phyloP scores from a whole-genome alignment of 208 protist species.

The Leptomonas pyrrhocoris region DNA sequence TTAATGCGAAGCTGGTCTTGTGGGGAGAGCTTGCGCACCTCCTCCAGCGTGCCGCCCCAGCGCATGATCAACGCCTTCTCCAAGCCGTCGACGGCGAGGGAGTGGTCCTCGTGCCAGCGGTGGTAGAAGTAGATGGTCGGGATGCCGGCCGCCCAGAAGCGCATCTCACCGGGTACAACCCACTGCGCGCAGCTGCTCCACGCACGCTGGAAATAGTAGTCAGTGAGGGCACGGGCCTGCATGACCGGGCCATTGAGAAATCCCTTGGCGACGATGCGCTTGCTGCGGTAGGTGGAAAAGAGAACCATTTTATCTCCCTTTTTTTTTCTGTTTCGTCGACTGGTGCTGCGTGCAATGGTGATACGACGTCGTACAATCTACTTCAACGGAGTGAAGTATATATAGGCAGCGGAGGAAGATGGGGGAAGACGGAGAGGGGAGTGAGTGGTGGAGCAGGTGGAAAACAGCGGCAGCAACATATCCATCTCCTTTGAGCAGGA shows the following conservation, averaged over 20 bases:
- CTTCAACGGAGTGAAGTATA: too few relatives aligned
- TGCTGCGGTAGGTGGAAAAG: conserved; percentile 84
- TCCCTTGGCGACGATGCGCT: conserved; percentile 58
- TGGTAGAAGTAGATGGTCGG: conserved; percentile 84
- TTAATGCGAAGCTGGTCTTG: conserved; percentile 87
- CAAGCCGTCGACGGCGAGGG: conserved; percentile 63
- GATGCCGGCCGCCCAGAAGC: conserved; percentile 70
- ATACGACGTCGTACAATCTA: background rate
- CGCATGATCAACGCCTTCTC: conserved; percentile 88
- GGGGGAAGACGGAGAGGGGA: background rate
- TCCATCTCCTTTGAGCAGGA: too few relatives aligned
- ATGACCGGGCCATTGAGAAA: conserved; percentile 77
- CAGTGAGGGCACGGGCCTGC: conserved; percentile 67
- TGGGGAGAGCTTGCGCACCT: conserved; percentile 77
- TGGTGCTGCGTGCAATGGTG: background rate
- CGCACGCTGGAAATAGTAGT: conserved; percentile 85
- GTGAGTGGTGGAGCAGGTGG: background rate
- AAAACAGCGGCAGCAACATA: too few relatives aligned
- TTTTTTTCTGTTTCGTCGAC: background rate
- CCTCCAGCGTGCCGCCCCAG: conserved; percentile 85
- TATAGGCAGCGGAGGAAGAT: too few relatives aligned
- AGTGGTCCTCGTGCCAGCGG: conserved; percentile 88
- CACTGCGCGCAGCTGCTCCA: conserved; percentile 80
- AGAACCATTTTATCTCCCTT: conserved; percentile 61
- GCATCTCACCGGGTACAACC: conserved; percentile 79